Evolutionary conservation across 805 yeast genomes (phyloP).

Genomic region (Nakazawaea populi): DNA sequence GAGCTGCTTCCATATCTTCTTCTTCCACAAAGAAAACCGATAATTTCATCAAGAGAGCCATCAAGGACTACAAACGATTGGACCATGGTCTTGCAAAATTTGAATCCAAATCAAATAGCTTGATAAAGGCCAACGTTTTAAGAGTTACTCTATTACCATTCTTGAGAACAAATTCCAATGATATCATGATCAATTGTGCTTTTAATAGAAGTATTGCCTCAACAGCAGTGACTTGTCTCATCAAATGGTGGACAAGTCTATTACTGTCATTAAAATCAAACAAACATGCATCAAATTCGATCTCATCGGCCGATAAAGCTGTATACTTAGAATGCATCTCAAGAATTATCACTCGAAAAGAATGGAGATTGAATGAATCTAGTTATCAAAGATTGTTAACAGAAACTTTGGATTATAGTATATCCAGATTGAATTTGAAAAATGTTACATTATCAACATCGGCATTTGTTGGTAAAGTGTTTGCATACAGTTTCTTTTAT

Average conservation of each 20-base stretch:
- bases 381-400: conserved; percentile 31
- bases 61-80: conserved; percentile 27
- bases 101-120: conserved; percentile 30
- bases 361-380: conserved; percentile 34
- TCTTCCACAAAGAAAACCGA: conserved; percentile 3
- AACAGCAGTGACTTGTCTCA: conserved; percentile 16
- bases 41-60: neutral
- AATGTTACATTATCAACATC: conserved; percentile 48
- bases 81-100: conserved; percentile 41
- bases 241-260: conserved; percentile 52
- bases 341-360: conserved; percentile 38
- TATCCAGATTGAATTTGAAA: conserved; percentile 42
- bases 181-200: conserved; percentile 12
- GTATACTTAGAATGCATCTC: conserved; percentile 53
- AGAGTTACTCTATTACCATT: conserved; percentile 42
- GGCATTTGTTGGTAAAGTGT: conserved; percentile 66
- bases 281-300: conserved; percentile 27
- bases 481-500: conserved; percentile 56
- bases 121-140: conserved; percentile 39
- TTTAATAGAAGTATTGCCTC: conserved; percentile 8
- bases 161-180: conserved; percentile 22
- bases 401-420: conserved; percentile 48
- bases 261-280: conserved; percentile 25
- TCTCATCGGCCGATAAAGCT: conserved; percentile 32
- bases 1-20: neutral